Evolutionary conservation across 2,329 filamentous ascomycete genomes (phyloP).

Genomic region (Fusarium mundagurra): DNA sequence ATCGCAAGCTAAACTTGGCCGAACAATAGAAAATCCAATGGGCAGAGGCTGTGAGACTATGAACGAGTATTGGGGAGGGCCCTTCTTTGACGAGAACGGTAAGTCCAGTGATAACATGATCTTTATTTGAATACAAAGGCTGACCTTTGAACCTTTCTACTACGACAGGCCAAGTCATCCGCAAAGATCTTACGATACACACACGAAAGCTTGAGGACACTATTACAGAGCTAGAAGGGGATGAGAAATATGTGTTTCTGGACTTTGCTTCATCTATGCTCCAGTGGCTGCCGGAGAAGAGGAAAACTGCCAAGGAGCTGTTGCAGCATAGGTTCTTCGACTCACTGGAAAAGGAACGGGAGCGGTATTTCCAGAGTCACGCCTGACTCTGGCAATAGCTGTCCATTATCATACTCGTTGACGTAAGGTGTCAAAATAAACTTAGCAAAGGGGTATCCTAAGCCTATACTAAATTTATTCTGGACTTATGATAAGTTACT

Average conservation of each 20-base stretch:
- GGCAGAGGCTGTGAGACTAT: slow-evolving; percentile 19
- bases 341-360: not conserved
- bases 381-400: not conserved
- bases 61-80: slow-evolving; percentile 37
- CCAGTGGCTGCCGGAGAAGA: slow-evolving; percentile 41
- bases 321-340: slow-evolving; percentile 37
- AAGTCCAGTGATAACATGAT: not conserved
- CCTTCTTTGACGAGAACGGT: slow-evolving; percentile 27
- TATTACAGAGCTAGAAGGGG: slow-evolving; percentile 25
- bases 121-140: not conserved
- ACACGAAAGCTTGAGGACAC: slow-evolving; percentile 12
- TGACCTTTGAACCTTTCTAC: not conserved
- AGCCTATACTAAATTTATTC: too few species aligned
- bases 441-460: too few species aligned
- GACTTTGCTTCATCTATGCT: slow-evolving; percentile 40
- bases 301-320: slow-evolving; percentile 37
- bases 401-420: too few species aligned
- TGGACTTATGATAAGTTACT: too few species aligned
- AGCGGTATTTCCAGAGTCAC: not conserved
- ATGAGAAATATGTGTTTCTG: slow-evolving; percentile 38
- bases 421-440: too few species aligned
- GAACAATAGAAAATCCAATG: not conserved
- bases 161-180: not conserved
- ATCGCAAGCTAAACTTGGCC: slow-evolving; percentile 9
- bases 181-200: not conserved